Base-by-base conservation (phyloP, 345 rosid genomes). In the Raphanus raphanistrum region DNA sequence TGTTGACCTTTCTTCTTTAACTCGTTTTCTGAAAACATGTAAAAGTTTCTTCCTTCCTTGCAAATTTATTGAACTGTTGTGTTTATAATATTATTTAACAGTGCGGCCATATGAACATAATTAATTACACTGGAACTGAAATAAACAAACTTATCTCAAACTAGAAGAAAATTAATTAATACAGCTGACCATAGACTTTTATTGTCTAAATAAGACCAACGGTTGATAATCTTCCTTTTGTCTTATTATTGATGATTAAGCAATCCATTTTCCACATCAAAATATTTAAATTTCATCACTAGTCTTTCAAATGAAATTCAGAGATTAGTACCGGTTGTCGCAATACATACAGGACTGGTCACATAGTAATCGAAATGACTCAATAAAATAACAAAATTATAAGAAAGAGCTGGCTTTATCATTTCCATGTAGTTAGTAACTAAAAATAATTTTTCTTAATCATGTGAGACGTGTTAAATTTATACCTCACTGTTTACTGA, bases 1-100 rank as follows among this genome's bases (percentile, higher is more conserved):
- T 58, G 83, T 64, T 78, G 85, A 84, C 85, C 80, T 67, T 76
- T 84, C 26, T 52, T 76, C 83, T 65, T 71, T 70, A 69, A 68
- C 77, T 78, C 25, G 15, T 48, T 79, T 62, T 79, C 71, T 79
- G 25, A 36, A 68, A 67, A 63, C 4, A 63, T 16, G 2, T 41
- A 41, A 43, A 41, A 5, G 1, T 29, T 26, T 62, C 38, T 33
- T 63, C 4, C 1, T 62, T 55, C 43, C 45, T 36, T 70, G 59
- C 48, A 76, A 63, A 63, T 63, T 11, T 54, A 63, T 38, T 2
- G 43, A 78, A 54, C 27, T 33, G 58, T 54, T 63, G 70, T 17
- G 21, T 63, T 62, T 73, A 27, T 38, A 43, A 4, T 72, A 61
- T 43, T 45, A 32, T 62, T 70, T 70, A 28, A 41, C 48, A 59